Evolutionary conservation across 352 stramenopile species (phyloP).

Genomic region (Aphanomyces stellatus): DNA sequence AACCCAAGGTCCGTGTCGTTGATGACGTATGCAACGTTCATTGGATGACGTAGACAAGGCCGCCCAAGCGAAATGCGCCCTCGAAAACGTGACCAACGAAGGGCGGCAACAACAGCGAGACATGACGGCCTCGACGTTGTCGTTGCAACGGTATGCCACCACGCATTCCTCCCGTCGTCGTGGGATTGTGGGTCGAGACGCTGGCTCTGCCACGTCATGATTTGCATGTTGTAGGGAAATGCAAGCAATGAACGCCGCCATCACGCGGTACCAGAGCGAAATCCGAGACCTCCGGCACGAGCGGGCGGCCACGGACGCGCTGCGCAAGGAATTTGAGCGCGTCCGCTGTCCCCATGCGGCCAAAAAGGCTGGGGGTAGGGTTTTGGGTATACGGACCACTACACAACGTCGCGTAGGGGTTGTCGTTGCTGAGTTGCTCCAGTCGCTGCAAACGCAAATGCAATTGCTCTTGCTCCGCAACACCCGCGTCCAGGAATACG

Average conservation of each 20-base stretch:
- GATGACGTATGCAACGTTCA: no score
- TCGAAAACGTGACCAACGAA: no score
- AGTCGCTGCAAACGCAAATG: slow-evolving; percentile 12
- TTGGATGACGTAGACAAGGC: no score
- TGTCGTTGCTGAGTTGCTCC: background rate
- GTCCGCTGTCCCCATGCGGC: background rate
- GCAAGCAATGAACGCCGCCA: slow-evolving; percentile 13
- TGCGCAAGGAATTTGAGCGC: slow-evolving; percentile 13
- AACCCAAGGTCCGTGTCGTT: background rate
- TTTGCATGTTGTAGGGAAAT: background rate
- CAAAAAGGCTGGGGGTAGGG: background rate
- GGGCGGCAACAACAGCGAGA: background rate
- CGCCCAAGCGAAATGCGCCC: no score
- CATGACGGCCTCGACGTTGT: slow-evolving; percentile 1
- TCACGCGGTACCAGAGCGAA: slow-evolving; percentile 14
- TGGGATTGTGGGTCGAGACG: background rate
- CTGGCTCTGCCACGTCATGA: background rate
- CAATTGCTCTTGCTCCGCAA: slow-evolving; percentile 16
- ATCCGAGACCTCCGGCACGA: slow-evolving; percentile 9
- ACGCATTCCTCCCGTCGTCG: background rate
- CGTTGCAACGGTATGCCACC: slow-evolving; percentile 5
- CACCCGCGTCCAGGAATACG: slow-evolving; percentile 6
- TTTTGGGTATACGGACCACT: no score
- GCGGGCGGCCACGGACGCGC: background rate
- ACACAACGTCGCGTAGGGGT: no score